Percentiles rank a stretch among this genome's conserved stretches.
phyloP scores from a whole-genome alignment of 176 grass and related monocot species.

The Zea luxurians region DNA sequence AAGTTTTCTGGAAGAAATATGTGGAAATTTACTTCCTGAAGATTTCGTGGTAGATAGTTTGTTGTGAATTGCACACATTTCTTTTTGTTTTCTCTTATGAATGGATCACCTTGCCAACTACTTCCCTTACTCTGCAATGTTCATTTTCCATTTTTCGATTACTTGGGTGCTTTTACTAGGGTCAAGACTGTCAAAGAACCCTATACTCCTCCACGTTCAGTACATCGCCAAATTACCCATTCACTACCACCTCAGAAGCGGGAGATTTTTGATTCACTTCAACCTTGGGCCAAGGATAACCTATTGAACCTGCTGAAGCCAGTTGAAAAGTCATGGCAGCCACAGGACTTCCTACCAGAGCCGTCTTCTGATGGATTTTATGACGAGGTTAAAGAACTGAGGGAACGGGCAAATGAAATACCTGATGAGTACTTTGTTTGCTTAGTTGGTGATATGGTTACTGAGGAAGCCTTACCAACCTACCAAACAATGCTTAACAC shows the following conservation, averaged over 20 bases:
- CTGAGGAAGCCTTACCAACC: constrained; percentile 74
- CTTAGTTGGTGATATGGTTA: constrained; percentile 80
- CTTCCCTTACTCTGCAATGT: not conserved
- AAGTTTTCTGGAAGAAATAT: not conserved
- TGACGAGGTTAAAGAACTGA: constrained; percentile 69
- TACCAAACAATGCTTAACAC: constrained; percentile 81
- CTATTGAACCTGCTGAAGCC: constrained; percentile 63
- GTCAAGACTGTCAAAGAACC: constrained; percentile 54
- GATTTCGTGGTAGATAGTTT: not conserved
- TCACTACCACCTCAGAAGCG: constrained; percentile 53
- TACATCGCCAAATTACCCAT: constrained; percentile 62
- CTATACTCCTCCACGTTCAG: constrained; percentile 55
- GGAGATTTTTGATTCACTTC: constrained; percentile 68
- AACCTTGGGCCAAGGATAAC: constrained; percentile 59
- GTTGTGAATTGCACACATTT: not conserved
- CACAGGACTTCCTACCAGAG: constrained; percentile 68
- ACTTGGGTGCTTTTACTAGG: constrained; percentile 40
- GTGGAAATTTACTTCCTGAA: not conserved
- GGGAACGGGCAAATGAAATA: constrained; percentile 62
- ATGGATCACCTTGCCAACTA: not conserved
- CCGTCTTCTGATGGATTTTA: constrained; percentile 63
- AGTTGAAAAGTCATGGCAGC: constrained; percentile 74
- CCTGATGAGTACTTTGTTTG: constrained; percentile 83
- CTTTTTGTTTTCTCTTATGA: not conserved
- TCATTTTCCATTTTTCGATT: constrained; percentile 29